Evolutionary conservation across 495 filamentous ascomycete genomes (phyloP), one percentile per base, ranked within the genome.

Genomic region (Talaromyces borbonicus): DNA sequence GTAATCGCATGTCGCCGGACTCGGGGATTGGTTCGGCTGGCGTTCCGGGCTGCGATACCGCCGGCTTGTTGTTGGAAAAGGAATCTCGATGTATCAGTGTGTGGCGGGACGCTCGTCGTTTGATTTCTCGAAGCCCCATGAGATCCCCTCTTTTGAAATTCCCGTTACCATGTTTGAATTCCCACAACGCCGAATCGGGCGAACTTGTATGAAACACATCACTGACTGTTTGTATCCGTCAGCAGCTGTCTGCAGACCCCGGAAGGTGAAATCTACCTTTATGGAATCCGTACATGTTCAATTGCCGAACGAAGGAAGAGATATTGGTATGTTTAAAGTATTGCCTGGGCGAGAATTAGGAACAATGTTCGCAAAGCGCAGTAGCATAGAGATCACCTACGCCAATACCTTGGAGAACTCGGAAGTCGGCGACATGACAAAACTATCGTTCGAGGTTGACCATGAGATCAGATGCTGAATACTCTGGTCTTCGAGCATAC

Each of bases 291-390:
- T 98, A 98, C 92, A 98, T 98, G 60, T 98, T 98, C 44, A 98
- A 71, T 65, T 98, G 92, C 39, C 92, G 80, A 27, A 98, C 92
- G 59, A 98, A 98, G 8, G 92, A 98, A 4, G 92, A 96, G 45
- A 97, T 93, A 59, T 98, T 98, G 49, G 92, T 98, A 62, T 98
- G 92, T 59, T 98, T 98, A 64, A 98, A 98, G 62, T 98, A 98
- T 79, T 94, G 79, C 47, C 81, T 84, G 56, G 37, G 45, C 30
- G 53, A 36, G 20, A 18, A 46, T 69, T 56, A 68, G 63, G 20
- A 33, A 25, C 50, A 9, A 22, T 37, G 5, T 18, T 46, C 26
- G 7, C 14, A 25, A n/a, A 32, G 49, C n/a, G n/a, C n/a, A n/a
- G n/a, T n/a, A n/a, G n/a, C n/a, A n/a, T n/a, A n/a, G n/a, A n/a